Base-by-base conservation (phyloP, 2,329 filamentous ascomycete genomes). In the Calonectria hongkongensis region DNA sequence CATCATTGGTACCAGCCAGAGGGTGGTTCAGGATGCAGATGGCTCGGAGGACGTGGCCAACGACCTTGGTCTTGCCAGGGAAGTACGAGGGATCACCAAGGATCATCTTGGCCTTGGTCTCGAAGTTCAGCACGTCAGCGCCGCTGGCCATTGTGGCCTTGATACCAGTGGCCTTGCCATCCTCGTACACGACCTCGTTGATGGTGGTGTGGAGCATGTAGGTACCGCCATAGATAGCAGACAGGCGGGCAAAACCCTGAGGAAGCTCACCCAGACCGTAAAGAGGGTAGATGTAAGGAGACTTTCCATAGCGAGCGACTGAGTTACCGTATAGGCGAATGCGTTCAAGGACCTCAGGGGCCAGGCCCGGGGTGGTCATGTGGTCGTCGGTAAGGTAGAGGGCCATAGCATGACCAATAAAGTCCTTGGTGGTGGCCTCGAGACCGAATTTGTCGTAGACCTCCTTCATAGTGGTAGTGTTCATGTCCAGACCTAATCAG, bases 191-290 rank as follows among this genome's bases (percentile, higher is more conserved):
- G 77, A 99, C 88, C 88, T 99, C 97, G 76, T 98, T 94, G 69
- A 99, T 91, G 79, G 92, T 92, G 79, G 97, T 98, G 89, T 98
- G 98, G 82, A 99, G 93, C 96, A 99, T 99, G 88, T 99, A 99
- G 64, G 97, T 99, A 79, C 97, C 97, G 77, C 97, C 97, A 83
- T 99, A 98, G 86, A 99, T 98, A 84, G 97, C 97, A 48, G 96
- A 98, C 68, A 99, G 91, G 85, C 97, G 96, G 75, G 97, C 97
- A 82, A 99, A 99, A 73, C 96, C 96, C 87, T 99, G 97, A 43
- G 97, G 97, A 70, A 99, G 93, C 88, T 99, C 97, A 83, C 94
- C 97, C 63, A 99, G 92, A 74, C 97, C 97, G 87, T 99, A 99
- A 39, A 98, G 92, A 62, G 97, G 97, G 89, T 99, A 99, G 88